Conservation (phyloP, 805 yeast genomes). For the Saturnispora serradocipensis region DNA sequence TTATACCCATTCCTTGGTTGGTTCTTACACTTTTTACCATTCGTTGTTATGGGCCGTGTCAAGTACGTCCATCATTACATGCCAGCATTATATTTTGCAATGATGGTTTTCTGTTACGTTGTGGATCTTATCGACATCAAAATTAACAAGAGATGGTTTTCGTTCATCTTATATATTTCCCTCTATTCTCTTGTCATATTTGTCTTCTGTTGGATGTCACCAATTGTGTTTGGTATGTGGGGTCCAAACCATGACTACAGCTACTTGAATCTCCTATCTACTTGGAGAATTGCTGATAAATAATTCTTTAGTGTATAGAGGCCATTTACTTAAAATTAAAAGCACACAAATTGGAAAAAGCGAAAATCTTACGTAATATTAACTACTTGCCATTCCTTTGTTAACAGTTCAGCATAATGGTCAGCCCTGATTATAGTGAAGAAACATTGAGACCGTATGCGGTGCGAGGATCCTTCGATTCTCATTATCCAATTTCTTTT, state of each 20-base stretch:
- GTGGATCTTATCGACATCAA: constrained; percentile 33
- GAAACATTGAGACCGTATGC: constrained; percentile 27
- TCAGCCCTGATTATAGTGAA: constrained; percentile 19
- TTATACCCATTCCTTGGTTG: constrained; percentile 83
- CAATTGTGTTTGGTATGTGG: constrained; percentile 74
- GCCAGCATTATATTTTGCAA: constrained; percentile 92
- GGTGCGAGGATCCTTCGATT: constrained; percentile 25
- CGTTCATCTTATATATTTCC: constrained; percentile 31
- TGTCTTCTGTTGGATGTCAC: constrained; percentile 51
- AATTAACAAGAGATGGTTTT: constrained; percentile 17
- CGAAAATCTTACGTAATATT: neutral
- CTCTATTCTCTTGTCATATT: constrained; percentile 47
- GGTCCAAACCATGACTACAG: constrained; percentile 40
- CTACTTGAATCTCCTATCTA: constrained; percentile 43
- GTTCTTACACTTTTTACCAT: constrained; percentile 83
- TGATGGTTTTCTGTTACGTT: constrained; percentile 59
- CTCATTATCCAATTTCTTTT: constrained; percentile 28
- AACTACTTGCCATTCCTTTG: neutral
- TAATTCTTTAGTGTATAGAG: neutral
- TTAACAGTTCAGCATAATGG: constrained; percentile 13
- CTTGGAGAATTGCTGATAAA: constrained; percentile 39
- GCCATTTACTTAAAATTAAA: neutral
- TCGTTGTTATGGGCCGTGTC: constrained; percentile 89
- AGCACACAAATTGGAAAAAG: neutral
- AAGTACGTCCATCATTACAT: constrained; percentile 94